phyloP scores from a whole-genome alignment of 352 stramenopile genomes.

The Phytophthora sp. region DNA sequence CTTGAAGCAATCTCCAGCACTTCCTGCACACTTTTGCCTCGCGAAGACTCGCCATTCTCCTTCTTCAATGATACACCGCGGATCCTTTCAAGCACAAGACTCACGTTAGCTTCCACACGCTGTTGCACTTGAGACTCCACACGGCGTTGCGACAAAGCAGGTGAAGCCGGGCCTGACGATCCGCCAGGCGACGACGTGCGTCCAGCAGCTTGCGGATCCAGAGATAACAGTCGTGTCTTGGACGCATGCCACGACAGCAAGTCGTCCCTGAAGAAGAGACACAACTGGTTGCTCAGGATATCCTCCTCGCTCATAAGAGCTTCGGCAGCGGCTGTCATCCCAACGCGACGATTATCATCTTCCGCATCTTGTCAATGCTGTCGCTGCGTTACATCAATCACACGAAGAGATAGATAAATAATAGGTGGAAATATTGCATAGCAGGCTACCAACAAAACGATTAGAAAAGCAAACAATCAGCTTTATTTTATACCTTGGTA shows the following conservation, averaged over 20 bases:
- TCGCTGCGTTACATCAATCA: too few species aligned
- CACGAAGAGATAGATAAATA: too few species aligned
- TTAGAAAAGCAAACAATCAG: too few species aligned
- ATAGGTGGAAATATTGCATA: too few species aligned
- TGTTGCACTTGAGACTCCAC: conserved; percentile 85
- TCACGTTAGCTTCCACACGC: conserved; percentile 87
- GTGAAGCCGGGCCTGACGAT: conserved; percentile 31
- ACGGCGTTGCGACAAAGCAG: conserved; percentile 58
- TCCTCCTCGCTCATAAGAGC: conserved; percentile 86
- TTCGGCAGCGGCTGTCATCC: conserved; percentile 83
- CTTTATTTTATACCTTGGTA: too few species aligned
- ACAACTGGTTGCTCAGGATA: conserved; percentile 87
- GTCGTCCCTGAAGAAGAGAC: conserved; percentile 90
- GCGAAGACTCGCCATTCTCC: conserved; percentile 55
- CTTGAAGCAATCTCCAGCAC: conserved; percentile 85
- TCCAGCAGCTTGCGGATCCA: conserved; percentile 32
- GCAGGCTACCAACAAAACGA: too few species aligned
- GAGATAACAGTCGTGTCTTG: conserved; percentile 69
- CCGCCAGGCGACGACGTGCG: conserved; percentile 30
- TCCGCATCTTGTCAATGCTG: too few species aligned
- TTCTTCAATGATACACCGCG: conserved; percentile 80
- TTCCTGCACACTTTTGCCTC: conserved; percentile 79
- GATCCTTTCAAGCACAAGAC: conserved; percentile 82
- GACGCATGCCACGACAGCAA: conserved; percentile 88
- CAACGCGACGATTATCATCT: too few species aligned